These are phyloP conservation scores for Protomyces inouyei DNA, from an alignment of 1,139 yeast species.

Conservation along the genomic window DNA sequence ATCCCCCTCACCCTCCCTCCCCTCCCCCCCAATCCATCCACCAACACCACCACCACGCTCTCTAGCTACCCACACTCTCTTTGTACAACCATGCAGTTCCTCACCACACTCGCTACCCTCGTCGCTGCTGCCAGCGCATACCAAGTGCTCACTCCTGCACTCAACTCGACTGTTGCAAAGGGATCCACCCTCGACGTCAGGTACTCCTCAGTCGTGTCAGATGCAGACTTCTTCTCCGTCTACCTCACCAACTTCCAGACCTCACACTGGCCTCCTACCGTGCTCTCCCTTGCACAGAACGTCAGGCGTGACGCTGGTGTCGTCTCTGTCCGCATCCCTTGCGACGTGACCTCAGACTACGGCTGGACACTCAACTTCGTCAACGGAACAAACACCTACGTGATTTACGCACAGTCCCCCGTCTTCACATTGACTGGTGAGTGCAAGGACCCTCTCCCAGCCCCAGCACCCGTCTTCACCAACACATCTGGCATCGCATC, in stretches of 20 bases:
- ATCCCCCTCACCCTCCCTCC: background rate
- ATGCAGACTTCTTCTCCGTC: conserved; percentile 22
- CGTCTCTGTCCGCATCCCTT: conserved; percentile 23
- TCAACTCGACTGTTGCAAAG: conserved; percentile 19
- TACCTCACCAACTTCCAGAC: conserved; percentile 27
- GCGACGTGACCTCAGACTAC: conserved; percentile 19
- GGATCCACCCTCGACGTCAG: conserved; percentile 26
- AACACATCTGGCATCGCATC: conserved; percentile 1
- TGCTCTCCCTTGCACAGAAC: conserved; percentile 18
- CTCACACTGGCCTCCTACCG: conserved; percentile 21
- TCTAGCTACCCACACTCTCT: conserved; percentile 19
- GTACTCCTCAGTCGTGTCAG: conserved; percentile 27
- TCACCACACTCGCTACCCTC: conserved; percentile 22
- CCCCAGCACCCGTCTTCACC: conserved; percentile 12
- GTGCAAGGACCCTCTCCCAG: conserved; percentile 19
- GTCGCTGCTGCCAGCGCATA: conserved; percentile 24
- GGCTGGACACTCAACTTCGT: conserved; percentile 25
- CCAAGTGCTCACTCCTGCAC: conserved; percentile 24
- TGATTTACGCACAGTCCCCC: conserved; percentile 28
- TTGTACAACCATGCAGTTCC: conserved; percentile 14
- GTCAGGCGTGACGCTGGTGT: conserved; percentile 10
- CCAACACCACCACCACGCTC: conserved; percentile 5
- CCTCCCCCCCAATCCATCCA: background rate
- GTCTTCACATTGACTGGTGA: conserved; percentile 18
- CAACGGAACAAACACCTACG: conserved; percentile 29